These are phyloP conservation scores for Mollisiaceae sp. DNA, from an alignment of 2,329 filamentous ascomycete genomes.

Conservation along the genomic window DNA sequence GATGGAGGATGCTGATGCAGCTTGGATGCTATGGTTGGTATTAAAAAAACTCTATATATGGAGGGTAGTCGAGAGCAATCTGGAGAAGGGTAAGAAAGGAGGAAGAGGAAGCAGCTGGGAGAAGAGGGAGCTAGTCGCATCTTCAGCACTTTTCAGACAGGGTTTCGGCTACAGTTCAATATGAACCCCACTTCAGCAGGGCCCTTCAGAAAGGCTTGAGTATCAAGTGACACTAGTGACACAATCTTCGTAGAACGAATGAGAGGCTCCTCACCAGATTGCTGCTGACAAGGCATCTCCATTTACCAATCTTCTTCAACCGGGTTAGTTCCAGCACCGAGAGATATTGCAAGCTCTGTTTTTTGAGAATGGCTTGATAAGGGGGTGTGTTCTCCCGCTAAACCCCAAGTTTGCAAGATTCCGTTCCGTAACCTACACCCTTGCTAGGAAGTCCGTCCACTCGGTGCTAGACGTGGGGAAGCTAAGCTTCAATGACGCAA, in stretches of 20 bases:
- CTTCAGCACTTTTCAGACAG: neutral
- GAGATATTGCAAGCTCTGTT: no score
- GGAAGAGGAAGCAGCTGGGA: neutral
- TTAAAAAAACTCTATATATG: neutral
- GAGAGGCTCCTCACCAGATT: no score
- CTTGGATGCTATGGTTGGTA: constrained; percentile 24
- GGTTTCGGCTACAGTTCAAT: neutral
- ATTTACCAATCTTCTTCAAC: neutral
- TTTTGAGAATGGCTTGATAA: neutral
- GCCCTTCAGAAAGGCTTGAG: neutral
- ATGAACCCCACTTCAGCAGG: no score
- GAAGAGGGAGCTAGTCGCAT: neutral
- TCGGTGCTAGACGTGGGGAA: neutral
- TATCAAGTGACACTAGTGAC: neutral
- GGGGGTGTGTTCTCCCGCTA: neutral
- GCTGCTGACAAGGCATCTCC: neutral
- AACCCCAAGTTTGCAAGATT: neutral
- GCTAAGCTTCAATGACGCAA: neutral
- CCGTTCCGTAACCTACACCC: neutral
- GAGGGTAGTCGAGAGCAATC: neutral
- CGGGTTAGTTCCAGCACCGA: no score
- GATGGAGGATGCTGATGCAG: constrained; percentile 32
- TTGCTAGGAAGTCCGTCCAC: neutral
- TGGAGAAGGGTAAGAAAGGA: neutral
- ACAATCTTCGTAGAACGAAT: no score